phyloP scores from a whole-genome alignment of 1,139 yeast genomes.

The Lodderomyces orthopsilosis region DNA sequence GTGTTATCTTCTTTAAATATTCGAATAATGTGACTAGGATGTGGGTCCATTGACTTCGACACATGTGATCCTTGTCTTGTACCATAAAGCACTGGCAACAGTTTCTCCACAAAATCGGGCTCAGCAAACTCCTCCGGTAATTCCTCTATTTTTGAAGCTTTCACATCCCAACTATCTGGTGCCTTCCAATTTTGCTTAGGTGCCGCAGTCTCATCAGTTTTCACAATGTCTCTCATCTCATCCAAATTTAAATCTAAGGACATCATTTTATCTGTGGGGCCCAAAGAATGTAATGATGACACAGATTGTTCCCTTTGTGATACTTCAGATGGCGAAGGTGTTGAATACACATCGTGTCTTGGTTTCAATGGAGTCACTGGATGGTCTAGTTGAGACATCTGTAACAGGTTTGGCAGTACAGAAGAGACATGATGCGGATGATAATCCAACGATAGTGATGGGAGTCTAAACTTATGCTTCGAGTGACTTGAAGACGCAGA shows the following conservation, averaged over 20 bases:
- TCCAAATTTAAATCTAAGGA: conserved; percentile 45
- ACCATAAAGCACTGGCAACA: conserved; percentile 38
- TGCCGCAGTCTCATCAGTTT: conserved; percentile 19
- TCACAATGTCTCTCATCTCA: conserved; percentile 55
- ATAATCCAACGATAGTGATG: conserved; percentile 32
- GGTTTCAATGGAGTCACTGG: background rate
- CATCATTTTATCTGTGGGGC: conserved; percentile 5
- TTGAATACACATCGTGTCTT: background rate
- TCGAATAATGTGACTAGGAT: conserved; percentile 55
- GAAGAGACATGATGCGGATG: conserved; percentile 11
- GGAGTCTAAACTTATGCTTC: conserved; percentile 37
- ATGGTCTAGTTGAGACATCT: conserved; percentile 11
- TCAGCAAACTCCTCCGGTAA: conserved; percentile 7
- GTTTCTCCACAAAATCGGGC: conserved; percentile 4
- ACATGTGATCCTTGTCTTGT: conserved; percentile 28
- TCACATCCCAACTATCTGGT: conserved; percentile 82
- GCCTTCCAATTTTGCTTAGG: conserved; percentile 50
- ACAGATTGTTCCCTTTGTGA: conserved; percentile 2
- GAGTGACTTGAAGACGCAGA: conserved; percentile 16
- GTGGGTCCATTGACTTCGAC: conserved; percentile 16
- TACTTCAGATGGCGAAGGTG: conserved; percentile 5
- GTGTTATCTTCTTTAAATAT: conserved; percentile 80
- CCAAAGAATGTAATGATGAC: conserved; percentile 5
- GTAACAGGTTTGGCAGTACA: conserved; percentile 10
- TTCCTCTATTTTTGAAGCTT: conserved; percentile 18